phyloP scores from a whole-genome alignment of 805 yeast species.

The Kluyveromyces nonfermentans region DNA sequence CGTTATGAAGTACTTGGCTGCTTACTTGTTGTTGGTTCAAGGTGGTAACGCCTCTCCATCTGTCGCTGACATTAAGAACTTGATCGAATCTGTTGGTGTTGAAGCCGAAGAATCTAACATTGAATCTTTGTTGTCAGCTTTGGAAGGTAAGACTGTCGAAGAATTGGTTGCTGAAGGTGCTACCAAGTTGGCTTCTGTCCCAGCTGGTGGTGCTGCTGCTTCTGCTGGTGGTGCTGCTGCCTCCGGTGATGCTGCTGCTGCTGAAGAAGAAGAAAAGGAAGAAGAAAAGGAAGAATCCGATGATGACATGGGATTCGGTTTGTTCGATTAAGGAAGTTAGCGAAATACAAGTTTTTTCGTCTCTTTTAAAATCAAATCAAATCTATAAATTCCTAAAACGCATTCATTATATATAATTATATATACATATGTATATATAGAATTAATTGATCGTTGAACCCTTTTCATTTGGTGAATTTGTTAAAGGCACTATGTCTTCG shows the following conservation, averaged over 20 bases:
- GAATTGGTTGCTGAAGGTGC: constrained; percentile 75
- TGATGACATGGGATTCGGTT: constrained; percentile 75
- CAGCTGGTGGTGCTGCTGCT: constrained; percentile 75
- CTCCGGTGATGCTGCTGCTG: constrained; percentile 45
- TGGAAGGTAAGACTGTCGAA: constrained; percentile 64
- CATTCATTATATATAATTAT: background rate
- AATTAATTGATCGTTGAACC: background rate
- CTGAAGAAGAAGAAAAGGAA: constrained; percentile 48
- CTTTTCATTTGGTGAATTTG: background rate
- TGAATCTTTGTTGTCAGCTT: constrained; percentile 58
- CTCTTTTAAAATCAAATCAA: background rate
- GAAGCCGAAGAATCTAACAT: constrained; percentile 75
- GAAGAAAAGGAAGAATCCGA: constrained; percentile 43
- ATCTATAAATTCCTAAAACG: background rate
- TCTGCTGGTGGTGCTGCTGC: constrained; percentile 48
- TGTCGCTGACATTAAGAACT: constrained; percentile 62
- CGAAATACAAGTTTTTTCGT: background rate
- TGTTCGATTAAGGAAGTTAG: constrained; percentile 46
- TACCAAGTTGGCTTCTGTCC: constrained; percentile 71
- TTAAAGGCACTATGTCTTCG: background rate
- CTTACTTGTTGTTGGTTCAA: constrained; percentile 81
- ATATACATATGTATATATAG: background rate
- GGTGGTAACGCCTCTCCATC: constrained; percentile 82
- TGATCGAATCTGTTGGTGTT: constrained; percentile 67
- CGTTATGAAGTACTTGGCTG: constrained; percentile 82